Conservation (phyloP, 2,329 filamentous ascomycete species). For the Bipolaris oryzae region DNA sequence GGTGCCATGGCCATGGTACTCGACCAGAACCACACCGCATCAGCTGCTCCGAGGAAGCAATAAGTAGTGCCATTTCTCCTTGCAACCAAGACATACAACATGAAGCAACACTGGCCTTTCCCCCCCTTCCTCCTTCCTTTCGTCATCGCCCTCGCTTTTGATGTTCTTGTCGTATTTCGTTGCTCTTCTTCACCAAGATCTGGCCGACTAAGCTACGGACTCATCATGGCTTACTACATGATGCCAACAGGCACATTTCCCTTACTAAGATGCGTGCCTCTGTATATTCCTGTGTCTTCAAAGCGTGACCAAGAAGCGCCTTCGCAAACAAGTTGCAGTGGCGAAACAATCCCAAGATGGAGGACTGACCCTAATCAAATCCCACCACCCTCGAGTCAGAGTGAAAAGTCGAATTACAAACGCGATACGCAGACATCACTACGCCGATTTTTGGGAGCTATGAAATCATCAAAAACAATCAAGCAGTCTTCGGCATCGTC, state of each 20-base stretch:
- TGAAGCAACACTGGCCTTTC: neutral
- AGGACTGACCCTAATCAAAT: neutral
- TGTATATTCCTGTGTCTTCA: neutral
- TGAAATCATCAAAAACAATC: neutral
- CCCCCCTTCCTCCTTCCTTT: neutral
- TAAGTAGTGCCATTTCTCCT: neutral
- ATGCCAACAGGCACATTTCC: neutral
- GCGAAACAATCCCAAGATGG: neutral
- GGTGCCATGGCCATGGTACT: neutral
- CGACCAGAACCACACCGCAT: slow-evolving; percentile 10
- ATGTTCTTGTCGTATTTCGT: neutral
- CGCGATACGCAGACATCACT: neutral
- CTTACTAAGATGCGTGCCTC: neutral
- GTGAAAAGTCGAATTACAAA: neutral
- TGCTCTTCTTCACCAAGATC: neutral
- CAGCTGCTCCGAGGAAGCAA: slow-evolving; percentile 7
- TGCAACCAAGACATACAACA: slow-evolving; percentile 1
- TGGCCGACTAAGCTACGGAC: neutral
- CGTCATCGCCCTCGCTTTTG: neutral
- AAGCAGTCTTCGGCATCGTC: neutral
- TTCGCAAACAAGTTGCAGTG: neutral
- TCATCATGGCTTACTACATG: neutral
- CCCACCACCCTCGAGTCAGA: neutral
- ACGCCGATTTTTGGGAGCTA: neutral
- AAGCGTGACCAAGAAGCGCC: neutral